Evolutionary conservation across 2,329 filamentous ascomycete species (phyloP).

Genomic region (Fusarium luffae): DNA sequence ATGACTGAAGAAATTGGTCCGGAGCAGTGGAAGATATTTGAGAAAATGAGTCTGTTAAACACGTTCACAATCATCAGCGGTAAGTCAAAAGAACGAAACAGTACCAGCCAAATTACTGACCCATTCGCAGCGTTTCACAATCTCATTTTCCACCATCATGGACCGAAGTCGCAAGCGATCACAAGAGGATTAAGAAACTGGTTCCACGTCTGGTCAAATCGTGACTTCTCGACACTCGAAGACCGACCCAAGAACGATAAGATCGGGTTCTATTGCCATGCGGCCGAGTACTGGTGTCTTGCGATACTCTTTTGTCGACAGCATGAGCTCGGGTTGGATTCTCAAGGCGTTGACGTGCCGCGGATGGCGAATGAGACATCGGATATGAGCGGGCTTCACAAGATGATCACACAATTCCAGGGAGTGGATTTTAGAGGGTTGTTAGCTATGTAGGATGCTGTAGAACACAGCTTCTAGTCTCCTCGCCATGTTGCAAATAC

Average conservation of each 20-base stretch:
- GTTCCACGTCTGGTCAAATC: conserved; percentile 4
- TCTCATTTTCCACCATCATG: conserved; percentile 23
- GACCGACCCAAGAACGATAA: too few relatives aligned
- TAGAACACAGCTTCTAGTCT: too few relatives aligned
- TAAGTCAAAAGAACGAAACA: background rate
- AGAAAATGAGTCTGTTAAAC: conserved; percentile 17
- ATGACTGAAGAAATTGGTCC: background rate
- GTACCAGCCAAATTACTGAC: background rate
- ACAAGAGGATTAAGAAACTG: conserved; percentile 13
- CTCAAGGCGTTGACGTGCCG: background rate
- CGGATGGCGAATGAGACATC: background rate
- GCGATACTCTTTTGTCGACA: background rate
- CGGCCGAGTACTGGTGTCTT: conserved; percentile 12
- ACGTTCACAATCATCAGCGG: conserved; percentile 20
- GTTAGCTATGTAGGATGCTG: background rate
- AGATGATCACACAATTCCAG: background rate
- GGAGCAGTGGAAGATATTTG: background rate
- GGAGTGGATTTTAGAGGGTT: background rate
- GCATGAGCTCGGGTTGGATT: background rate
- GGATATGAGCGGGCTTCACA: background rate
- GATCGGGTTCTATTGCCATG: conserved; percentile 7
- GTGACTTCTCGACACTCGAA: background rate
- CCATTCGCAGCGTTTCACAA: conserved; percentile 22
- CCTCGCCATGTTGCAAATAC: background rate
- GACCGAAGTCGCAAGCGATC: background rate